Percentiles rank a stretch among this genome's conserved stretches.
These are phyloP conservation scores for Agaricus blazei DNA, from an alignment of 768 basidiomycete genomes.

Conservation along the genomic window DNA sequence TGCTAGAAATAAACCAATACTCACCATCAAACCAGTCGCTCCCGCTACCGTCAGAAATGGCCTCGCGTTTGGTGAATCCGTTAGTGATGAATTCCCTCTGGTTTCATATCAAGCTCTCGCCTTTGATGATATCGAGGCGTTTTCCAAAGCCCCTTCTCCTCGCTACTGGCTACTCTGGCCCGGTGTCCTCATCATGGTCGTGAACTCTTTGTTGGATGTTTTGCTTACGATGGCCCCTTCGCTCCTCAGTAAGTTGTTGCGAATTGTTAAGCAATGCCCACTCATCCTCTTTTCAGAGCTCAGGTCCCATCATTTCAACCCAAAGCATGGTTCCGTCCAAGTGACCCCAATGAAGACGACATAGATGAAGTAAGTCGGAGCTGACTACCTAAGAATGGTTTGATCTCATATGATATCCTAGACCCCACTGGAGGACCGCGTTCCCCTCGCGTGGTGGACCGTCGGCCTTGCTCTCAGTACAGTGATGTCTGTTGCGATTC, in stretches of 20 bases:
- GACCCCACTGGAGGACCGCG: slow-evolving; percentile 48
- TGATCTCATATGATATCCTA: not conserved
- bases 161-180: slow-evolving; percentile 64
- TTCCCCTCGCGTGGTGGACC: slow-evolving; percentile 53
- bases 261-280: not conserved
- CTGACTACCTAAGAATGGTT: not conserved
- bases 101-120: slow-evolving; percentile 41
- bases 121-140: slow-evolving; percentile 36
- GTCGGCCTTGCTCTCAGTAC: slow-evolving; percentile 42
- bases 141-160: slow-evolving; percentile 41
- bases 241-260: slow-evolving; percentile 20
- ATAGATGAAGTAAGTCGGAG: slow-evolving; percentile 32
- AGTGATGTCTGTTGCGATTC: slow-evolving; percentile 46
- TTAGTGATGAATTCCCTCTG: slow-evolving; percentile 35
- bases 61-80: slow-evolving; percentile 36
- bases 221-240: slow-evolving; percentile 33
- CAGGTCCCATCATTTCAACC: slow-evolving; percentile 18
- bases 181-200: slow-evolving; percentile 55
- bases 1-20: not conserved
- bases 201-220: slow-evolving; percentile 55
- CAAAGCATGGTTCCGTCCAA: slow-evolving; percentile 23
- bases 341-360: slow-evolving; percentile 32
- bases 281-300: slow-evolving; percentile 13
- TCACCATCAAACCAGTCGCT: slow-evolving; percentile 29
- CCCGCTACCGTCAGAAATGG: slow-evolving; percentile 50